Evolutionary conservation across 2,329 filamentous ascomycete genomes (phyloP).

Genomic region (Nectriaceae sp.): DNA sequence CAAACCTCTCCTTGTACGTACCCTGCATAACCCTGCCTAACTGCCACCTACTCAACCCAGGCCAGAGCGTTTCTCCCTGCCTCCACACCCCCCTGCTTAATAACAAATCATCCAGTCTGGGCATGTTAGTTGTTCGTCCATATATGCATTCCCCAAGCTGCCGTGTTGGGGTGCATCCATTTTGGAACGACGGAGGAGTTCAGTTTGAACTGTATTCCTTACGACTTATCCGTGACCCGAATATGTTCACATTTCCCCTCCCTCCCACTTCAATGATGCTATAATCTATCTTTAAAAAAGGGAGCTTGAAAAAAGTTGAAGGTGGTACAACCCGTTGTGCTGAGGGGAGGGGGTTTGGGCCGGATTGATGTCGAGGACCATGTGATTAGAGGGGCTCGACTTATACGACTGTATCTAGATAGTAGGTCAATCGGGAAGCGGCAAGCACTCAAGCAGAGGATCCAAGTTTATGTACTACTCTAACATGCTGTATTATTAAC

Average conservation of each 20-base stretch:
- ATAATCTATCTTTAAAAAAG: neutral
- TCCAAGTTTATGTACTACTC: no score
- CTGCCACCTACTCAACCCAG: conserved; percentile 46
- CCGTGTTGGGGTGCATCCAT: conserved; percentile 31
- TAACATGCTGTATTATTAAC: no score
- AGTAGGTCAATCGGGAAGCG: no score
- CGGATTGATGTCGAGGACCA: no score
- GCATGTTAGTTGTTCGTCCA: no score
- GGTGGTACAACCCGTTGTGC: no score
- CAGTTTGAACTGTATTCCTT: neutral
- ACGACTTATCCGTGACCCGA: neutral
- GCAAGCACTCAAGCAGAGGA: no score
- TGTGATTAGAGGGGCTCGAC: no score
- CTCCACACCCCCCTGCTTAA: conserved; percentile 38
- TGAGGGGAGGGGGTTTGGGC: no score
- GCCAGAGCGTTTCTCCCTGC: conserved; percentile 47
- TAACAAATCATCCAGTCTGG: conserved; percentile 52
- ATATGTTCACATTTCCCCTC: neutral
- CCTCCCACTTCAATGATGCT: neutral
- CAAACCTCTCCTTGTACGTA: conserved; percentile 34
- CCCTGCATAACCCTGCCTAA: conserved; percentile 43
- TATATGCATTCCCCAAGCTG: no score
- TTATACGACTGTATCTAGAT: no score
- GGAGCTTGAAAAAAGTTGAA: no score
- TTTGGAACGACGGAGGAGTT: conserved; percentile 35